A percentile compares a stretch with the other conserved stretches of the same genome.
phyloP scores from a whole-genome alignment of 352 stramenopile species.

The Phytophthora sojae region DNA sequence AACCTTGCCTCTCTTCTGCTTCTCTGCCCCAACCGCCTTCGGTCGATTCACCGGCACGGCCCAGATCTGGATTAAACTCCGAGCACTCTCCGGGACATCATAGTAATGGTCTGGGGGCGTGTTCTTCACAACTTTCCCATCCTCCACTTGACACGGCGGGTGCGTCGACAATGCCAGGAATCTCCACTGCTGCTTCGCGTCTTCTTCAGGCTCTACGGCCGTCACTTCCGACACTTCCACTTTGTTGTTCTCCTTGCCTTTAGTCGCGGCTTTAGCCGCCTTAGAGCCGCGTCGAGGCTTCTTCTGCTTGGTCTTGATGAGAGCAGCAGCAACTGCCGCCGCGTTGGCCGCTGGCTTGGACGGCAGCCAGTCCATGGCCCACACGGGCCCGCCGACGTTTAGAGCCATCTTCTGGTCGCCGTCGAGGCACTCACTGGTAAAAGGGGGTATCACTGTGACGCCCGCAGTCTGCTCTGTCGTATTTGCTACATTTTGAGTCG shows the following conservation, averaged over 20 bases:
- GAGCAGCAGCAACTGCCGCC: constrained; percentile 9
- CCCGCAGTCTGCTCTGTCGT: not conserved
- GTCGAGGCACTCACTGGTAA: constrained; percentile 51
- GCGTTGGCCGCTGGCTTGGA: constrained; percentile 22
- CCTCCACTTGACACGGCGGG: constrained; percentile 67
- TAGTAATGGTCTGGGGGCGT: constrained; percentile 85
- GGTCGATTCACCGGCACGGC: constrained; percentile 55
- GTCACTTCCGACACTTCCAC: constrained; percentile 1
- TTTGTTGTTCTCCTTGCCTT: constrained; percentile 55
- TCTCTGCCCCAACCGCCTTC: not conserved
- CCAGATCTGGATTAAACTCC: constrained; percentile 83
- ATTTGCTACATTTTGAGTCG: not conserved
- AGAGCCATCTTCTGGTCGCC: constrained; percentile 50
- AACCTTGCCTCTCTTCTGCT: not conserved
- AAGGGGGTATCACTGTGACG: constrained; percentile 54
- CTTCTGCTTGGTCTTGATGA: constrained; percentile 20
- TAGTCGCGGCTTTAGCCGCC: constrained; percentile 5
- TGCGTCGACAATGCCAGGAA: constrained; percentile 74
- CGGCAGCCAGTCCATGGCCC: constrained; percentile 85
- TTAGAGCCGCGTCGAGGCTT: constrained; percentile 21
- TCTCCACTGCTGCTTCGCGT: constrained; percentile 48
- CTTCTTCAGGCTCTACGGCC: not conserved
- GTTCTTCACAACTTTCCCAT: constrained; percentile 65
- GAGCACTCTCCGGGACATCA: constrained; percentile 54
- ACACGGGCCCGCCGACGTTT: constrained; percentile 79